phyloP scores from a whole-genome alignment of 2,329 filamentous ascomycete genomes.

The Westerdykella aurantiaca region DNA sequence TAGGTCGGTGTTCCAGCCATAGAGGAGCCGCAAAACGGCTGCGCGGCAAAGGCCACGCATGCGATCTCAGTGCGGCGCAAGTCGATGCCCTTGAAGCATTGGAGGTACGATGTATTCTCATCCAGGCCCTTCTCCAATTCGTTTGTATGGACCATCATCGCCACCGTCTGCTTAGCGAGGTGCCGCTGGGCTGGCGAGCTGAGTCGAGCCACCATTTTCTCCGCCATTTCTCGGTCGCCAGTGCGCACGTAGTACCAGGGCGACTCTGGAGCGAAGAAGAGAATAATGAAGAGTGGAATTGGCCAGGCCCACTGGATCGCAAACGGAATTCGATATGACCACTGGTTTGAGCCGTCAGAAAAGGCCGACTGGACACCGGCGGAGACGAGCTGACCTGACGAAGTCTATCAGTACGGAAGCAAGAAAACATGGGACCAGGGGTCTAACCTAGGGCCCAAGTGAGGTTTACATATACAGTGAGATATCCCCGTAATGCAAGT shows the following conservation, averaged over 20 bases:
- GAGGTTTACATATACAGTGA: slow-evolving; percentile 48
- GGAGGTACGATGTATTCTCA: slow-evolving; percentile 63
- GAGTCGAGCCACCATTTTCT: slow-evolving; percentile 23
- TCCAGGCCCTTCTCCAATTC: slow-evolving; percentile 63
- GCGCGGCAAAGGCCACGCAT: slow-evolving; percentile 44
- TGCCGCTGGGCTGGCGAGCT: slow-evolving; percentile 1
- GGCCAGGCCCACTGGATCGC: slow-evolving; percentile 71
- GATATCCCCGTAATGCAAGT: slow-evolving; percentile 54
- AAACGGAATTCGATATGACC: slow-evolving; percentile 59
- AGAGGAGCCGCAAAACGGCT: slow-evolving; percentile 25
- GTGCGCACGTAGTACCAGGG: slow-evolving; percentile 66
- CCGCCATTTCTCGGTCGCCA: slow-evolving; percentile 56
- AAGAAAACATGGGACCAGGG: slow-evolving; percentile 53
- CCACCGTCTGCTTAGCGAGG: slow-evolving; percentile 49
- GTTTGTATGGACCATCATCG: slow-evolving; percentile 84
- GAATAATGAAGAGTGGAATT: slow-evolving; percentile 55
- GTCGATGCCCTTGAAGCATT: slow-evolving; percentile 75
- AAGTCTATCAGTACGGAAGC: slow-evolving; percentile 49
- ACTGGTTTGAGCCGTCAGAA: slow-evolving; percentile 53
- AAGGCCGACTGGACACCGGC: slow-evolving; percentile 63
- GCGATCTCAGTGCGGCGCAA: slow-evolving; percentile 69
- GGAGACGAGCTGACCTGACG: slow-evolving; percentile 58
- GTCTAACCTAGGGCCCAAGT: background rate
- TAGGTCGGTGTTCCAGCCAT: slow-evolving; percentile 35
- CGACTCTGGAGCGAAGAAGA: slow-evolving; percentile 62